phyloP scores from a whole-genome alignment of 2,329 filamentous ascomycete species.

The Coniosporium tulheliwenetii region DNA sequence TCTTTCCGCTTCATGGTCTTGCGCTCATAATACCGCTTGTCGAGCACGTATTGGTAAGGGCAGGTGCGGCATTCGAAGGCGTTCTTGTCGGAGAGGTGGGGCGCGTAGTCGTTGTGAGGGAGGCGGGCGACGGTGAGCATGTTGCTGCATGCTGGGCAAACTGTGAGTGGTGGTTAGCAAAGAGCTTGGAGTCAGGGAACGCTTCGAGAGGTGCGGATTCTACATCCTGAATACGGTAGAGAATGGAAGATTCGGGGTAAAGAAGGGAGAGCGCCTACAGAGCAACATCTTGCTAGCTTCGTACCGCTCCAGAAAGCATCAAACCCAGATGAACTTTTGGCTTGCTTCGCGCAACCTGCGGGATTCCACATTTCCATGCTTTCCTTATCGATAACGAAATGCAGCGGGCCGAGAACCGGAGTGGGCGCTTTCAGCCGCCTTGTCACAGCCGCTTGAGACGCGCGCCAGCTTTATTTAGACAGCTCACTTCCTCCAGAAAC shows the following conservation, averaged over 20 bases:
- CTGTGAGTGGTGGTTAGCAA: slow-evolving; percentile 21
- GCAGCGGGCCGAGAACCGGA: too few relatives aligned
- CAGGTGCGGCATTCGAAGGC: slow-evolving; percentile 92
- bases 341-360: too few relatives aligned
- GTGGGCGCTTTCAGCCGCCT: too few relatives aligned
- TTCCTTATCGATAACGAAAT: too few relatives aligned
- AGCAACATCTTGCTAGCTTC: slow-evolving; percentile 39
- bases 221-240: slow-evolving; percentile 1
- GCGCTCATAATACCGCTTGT: slow-evolving; percentile 66
- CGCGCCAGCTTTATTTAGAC: too few relatives aligned
- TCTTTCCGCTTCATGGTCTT: slow-evolving; percentile 70
- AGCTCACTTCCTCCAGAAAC: too few relatives aligned
- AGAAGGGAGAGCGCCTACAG: slow-evolving; percentile 34
- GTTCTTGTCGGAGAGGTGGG: slow-evolving; percentile 37
- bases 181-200: slow-evolving; percentile 1
- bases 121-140: slow-evolving; percentile 55
- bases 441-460: too few relatives aligned
- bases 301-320: not conserved
- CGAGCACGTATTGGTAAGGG: slow-evolving; percentile 77
- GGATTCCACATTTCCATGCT: too few relatives aligned
- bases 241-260: not conserved
- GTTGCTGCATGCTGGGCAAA: slow-evolving; percentile 75
- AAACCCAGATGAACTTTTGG: too few relatives aligned
- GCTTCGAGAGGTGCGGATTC: slow-evolving; percentile 1
- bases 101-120: slow-evolving; percentile 16